Conservation (phyloP, 2,329 filamentous ascomycete genomes). For the Ilyonectria mors-panacis region DNA sequence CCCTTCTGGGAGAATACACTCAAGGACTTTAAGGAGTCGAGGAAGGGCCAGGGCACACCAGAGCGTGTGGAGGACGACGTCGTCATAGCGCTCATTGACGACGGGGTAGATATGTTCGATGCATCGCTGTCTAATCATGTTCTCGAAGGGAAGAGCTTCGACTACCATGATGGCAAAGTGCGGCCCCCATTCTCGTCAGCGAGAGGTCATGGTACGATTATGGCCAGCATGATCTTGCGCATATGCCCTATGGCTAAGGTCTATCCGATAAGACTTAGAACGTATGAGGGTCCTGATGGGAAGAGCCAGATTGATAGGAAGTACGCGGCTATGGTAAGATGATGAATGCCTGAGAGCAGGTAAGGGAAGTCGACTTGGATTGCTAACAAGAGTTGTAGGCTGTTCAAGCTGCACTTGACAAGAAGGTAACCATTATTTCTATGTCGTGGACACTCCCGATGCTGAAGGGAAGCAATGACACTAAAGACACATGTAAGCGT, state of each 20-base stretch:
- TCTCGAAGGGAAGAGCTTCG: slow-evolving; percentile 26
- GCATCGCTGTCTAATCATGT: slow-evolving; percentile 1
- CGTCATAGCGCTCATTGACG: slow-evolving; percentile 26
- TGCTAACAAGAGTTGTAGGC: not conserved
- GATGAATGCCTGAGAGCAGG: not conserved
- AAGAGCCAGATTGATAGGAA: slow-evolving; percentile 10
- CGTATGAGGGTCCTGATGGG: slow-evolving; percentile 13
- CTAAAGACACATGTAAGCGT: slow-evolving; percentile 7
- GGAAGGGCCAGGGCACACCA: not conserved
- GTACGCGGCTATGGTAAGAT: slow-evolving; percentile 27
- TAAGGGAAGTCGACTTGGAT: not conserved
- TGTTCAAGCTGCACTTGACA: slow-evolving; percentile 28
- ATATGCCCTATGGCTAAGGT: slow-evolving; percentile 39
- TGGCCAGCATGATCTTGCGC: slow-evolving; percentile 42
- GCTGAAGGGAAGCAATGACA: not conserved
- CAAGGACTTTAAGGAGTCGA: not conserved
- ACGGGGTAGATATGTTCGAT: slow-evolving; percentile 19
- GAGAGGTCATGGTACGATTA: slow-evolving; percentile 39
- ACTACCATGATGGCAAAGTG: slow-evolving; percentile 18
- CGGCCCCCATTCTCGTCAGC: not conserved
- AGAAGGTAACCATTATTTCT: slow-evolving; percentile 31
- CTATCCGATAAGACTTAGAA: slow-evolving; percentile 33
- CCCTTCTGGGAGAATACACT: not conserved
- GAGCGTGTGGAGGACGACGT: slow-evolving; percentile 6
- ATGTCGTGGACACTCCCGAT: slow-evolving; percentile 36